A percentile compares a stretch with the other conserved stretches of the same genome.
phyloP scores from a whole-genome alignment of 2,329 filamentous ascomycete species.

The Stemphylium beticola region DNA sequence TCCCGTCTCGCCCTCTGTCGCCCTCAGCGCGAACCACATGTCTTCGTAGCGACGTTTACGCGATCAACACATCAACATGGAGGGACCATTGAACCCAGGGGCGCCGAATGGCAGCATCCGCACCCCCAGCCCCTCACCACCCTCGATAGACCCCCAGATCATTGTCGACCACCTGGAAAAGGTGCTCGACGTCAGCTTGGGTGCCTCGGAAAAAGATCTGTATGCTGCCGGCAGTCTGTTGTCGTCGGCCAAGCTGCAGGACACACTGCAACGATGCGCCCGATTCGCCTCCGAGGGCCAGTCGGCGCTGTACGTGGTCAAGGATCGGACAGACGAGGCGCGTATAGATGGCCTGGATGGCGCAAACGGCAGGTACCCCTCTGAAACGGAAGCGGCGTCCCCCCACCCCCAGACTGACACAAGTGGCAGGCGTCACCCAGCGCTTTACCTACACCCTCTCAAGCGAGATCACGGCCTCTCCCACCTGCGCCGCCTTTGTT shows the following conservation, averaged over 20 bases:
- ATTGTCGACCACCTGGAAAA: constrained; percentile 57
- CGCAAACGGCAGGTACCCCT: constrained; percentile 37
- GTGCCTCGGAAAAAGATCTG: constrained; percentile 72
- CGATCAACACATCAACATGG: constrained; percentile 45
- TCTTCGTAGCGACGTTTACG: constrained; percentile 29
- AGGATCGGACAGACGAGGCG: constrained; percentile 67
- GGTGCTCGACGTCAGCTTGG: constrained; percentile 57
- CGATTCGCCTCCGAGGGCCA: constrained; percentile 90
- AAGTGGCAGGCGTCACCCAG: constrained; percentile 47
- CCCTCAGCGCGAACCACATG: constrained; percentile 41
- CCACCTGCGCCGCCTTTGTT: constrained; percentile 83
- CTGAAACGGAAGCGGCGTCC: constrained; percentile 7
- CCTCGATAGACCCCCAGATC: constrained; percentile 54
- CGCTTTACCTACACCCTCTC: constrained; percentile 79
- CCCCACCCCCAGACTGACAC: constrained; percentile 43
- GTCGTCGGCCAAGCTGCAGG: constrained; percentile 71
- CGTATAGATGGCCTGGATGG: constrained; percentile 39
- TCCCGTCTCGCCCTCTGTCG: constrained; percentile 10
- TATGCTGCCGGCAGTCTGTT: constrained; percentile 82
- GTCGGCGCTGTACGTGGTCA: constrained; percentile 88
- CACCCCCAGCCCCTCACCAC: constrained; percentile 46
- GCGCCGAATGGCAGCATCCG: constrained; percentile 48
- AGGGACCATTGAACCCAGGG: constrained; percentile 51
- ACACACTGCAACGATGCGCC: constrained; percentile 85
- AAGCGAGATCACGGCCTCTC: constrained; percentile 78